Conservation (phyloP, 495 filamentous ascomycete genomes). For the Podospora fimiseda region DNA sequence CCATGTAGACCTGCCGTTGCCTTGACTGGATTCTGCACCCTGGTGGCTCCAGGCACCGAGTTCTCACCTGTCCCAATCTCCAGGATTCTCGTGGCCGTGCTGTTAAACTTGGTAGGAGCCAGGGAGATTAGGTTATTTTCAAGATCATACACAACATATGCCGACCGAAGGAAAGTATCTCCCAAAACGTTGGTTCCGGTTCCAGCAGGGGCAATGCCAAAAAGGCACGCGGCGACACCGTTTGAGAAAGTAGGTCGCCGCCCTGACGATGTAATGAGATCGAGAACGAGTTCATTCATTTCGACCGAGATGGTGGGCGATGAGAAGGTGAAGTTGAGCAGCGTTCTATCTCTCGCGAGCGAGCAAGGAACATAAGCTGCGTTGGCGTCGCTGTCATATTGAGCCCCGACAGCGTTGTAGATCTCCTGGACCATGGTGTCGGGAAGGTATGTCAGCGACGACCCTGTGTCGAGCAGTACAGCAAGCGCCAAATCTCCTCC, state of each 20-base stretch:
- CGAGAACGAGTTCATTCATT: slow-evolving; percentile 72
- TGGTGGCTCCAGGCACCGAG: slow-evolving; percentile 64
- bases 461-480: slow-evolving; percentile 87
- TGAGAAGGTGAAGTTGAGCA: slow-evolving; percentile 63
- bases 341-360: slow-evolving; percentile 48
- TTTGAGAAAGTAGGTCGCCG: slow-evolving; percentile 52
- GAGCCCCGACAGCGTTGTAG: slow-evolving; percentile 57
- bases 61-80: slow-evolving; percentile 65
- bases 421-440: slow-evolving; percentile 57
- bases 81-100: slow-evolving; percentile 52
- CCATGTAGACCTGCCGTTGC: slow-evolving; percentile 36
- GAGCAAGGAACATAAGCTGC: slow-evolving; percentile 70
- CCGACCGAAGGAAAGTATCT: slow-evolving; percentile 87
- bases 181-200: slow-evolving; percentile 66
- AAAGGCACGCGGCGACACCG: slow-evolving; percentile 58
- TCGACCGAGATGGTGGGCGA: slow-evolving; percentile 61
- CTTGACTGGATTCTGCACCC: slow-evolving; percentile 58
- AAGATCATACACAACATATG: slow-evolving; percentile 90
- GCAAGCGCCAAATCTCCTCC: slow-evolving; percentile 54
- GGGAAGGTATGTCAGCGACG: slow-evolving; percentile 82
- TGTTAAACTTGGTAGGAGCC: slow-evolving; percentile 79
- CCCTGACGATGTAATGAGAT: slow-evolving; percentile 45
- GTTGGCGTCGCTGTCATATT: slow-evolving; percentile 50
- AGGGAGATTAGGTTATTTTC: slow-evolving; percentile 82
- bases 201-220: slow-evolving; percentile 69